Conservation (phyloP, 1,284 basidiomycete genomes). For the Afroboletus lepidellus region DNA sequence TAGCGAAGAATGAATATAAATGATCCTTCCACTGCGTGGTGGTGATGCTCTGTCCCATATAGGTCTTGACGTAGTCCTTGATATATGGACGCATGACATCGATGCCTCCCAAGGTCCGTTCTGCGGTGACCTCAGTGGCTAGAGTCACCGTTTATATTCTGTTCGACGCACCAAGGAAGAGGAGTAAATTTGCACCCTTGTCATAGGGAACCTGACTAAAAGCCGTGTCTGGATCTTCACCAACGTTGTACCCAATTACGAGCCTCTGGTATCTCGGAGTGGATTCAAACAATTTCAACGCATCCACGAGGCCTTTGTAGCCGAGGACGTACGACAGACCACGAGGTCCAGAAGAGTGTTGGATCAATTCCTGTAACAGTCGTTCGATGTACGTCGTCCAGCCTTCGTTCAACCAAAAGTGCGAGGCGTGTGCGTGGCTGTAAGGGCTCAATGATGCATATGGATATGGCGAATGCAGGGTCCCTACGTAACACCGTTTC, state of each 20-base stretch:
- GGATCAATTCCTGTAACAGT: conserved; percentile 72
- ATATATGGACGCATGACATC: conserved; percentile 83
- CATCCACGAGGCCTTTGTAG: conserved; percentile 69
- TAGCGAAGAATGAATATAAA: conserved; percentile 77
- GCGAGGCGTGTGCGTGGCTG: conserved; percentile 71
- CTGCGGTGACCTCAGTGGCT: conserved; percentile 36
- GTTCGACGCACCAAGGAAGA: conserved; percentile 52
- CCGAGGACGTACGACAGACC: conserved; percentile 83
- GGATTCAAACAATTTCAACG: conserved; percentile 61
- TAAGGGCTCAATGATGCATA: no score
- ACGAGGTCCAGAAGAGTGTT: conserved; percentile 71
- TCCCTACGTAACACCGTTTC: conserved; percentile 79
- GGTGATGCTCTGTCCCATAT: conserved; percentile 81
- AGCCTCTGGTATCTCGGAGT: conserved; percentile 81
- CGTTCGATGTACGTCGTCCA: conserved; percentile 97
- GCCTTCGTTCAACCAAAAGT: conserved; percentile 91
- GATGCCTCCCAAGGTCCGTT: conserved; percentile 83
- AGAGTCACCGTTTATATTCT: background rate
- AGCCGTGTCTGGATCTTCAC: conserved; percentile 74
- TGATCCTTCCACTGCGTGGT: conserved; percentile 89
- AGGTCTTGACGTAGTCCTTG: conserved; percentile 71
- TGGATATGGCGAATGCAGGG: background rate
- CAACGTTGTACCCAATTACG: conserved; percentile 77
- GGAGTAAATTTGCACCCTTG: conserved; percentile 32
- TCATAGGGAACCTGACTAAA: conserved; percentile 33